Base-by-base conservation (phyloP, 495 filamentous ascomycete species). In the Lasiosphaeris hirsuta region DNA sequence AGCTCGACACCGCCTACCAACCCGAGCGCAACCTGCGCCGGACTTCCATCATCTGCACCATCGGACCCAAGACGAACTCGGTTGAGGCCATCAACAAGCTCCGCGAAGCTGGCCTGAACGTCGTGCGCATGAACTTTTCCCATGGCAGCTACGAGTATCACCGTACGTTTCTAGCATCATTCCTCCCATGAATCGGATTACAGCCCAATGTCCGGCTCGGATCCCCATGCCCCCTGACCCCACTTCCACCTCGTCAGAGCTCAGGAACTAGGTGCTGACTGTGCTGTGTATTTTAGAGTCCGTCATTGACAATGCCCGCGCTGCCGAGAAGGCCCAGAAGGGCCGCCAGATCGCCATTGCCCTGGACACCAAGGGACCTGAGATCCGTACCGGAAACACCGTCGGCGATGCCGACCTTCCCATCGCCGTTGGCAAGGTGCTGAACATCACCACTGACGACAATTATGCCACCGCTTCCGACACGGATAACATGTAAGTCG, bases 111-210 rank as follows among this genome's bases (percentile, higher is more conserved):
- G 94, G 94, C 73, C 85, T 97, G 60, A 97, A 97, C 74, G 91
- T 98, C 59, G 94, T 97, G 61, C 95, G 94, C 73, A 74, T 96
- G 92, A 98, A 98, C 85, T 98, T 97, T 74, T 97, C 93, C 61
- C 94, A 98, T 74, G 94, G 94, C 64, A 88, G 89, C 63, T 91
- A 98, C 74, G 92, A 95, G 75, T 66, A 66, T 51, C 66, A 69
- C 65, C 61, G 68, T 70, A 69, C 39, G 68, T 69, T 15, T 42
- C 23, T 55, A 5, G 35, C 43, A 49, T 18, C 4, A 30, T 5
- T 30, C 5, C 23, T 5, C 23, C 23, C 23, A 2, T 30, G 23
- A 2, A 30, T 30, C 23, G 23, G 23, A 30, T 30, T 2, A 5
- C 23, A 2, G 23, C 23, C 23, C 23, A 30, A 30, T 30, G 23